These are phyloP conservation scores for Monosporascus sp. DNA, from an alignment of 2,329 filamentous ascomycete species.

Conservation along the genomic window DNA sequence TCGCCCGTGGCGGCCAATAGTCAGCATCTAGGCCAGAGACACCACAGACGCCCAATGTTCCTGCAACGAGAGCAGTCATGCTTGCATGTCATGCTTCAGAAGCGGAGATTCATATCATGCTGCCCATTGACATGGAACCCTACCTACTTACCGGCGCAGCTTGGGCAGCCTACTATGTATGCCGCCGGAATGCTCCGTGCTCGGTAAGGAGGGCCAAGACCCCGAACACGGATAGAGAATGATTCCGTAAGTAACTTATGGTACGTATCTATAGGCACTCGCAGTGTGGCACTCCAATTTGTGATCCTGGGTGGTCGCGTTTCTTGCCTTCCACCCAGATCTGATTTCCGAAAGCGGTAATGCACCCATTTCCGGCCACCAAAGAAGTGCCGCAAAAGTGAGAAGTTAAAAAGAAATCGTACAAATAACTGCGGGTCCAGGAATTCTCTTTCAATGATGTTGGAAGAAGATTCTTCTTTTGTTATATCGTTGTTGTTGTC, in stretches of 20 bases:
- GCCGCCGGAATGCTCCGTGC: constrained; percentile 21
- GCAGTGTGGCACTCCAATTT: constrained; percentile 6
- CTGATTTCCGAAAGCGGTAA: constrained; percentile 25
- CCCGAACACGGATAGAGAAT: constrained; percentile 20
- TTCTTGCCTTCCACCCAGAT: constrained; percentile 9
- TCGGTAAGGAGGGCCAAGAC: constrained; percentile 9
- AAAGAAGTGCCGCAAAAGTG: constrained; percentile 14
- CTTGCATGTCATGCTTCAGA: background rate
- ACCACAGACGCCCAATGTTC: background rate
- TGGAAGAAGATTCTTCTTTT: constrained; percentile 15
- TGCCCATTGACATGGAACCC: background rate
- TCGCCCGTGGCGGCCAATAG: background rate
- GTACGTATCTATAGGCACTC: constrained; percentile 5
- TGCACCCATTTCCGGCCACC: constrained; percentile 12
- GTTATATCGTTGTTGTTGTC: constrained; percentile 9
- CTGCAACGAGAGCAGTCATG: background rate
- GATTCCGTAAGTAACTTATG: constrained; percentile 15
- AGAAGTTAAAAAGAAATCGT: constrained; percentile 13
- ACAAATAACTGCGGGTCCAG: constrained; percentile 25
- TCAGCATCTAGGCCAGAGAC: background rate
- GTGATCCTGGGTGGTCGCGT: constrained; percentile 3
- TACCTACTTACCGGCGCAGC: no score
- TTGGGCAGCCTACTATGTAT: background rate
- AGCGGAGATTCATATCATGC: background rate
- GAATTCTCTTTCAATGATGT: constrained; percentile 17